Evolutionary conservation across 2,329 filamentous ascomycete species (phyloP), one percentile per base, ranked within the genome.

Genomic region (Aotearoamyces nothofagi): DNA sequence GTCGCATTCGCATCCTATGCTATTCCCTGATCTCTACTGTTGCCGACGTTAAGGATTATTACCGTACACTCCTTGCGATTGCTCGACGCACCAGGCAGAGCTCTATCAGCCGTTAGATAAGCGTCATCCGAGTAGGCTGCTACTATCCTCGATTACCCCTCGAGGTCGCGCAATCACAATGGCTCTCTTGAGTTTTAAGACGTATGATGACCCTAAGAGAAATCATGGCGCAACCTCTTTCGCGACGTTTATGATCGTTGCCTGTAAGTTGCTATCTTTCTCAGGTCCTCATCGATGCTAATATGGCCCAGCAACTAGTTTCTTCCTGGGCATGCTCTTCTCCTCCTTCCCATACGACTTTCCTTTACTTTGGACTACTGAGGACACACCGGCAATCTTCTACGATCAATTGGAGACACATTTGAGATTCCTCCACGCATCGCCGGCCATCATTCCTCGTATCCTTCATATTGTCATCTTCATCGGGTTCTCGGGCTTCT

Each of bases 311-410:
- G 79, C 79, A 39, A 84, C 80, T 40, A 93, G 82, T 56, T 98
- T 98, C 70, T 93, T 96, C 69, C 78, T 98, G 39, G 90, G 90
- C 45, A 84, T 96, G 54, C 77, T 98, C 56, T 98, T 96, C 69
- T 84, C 84, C 45, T 75, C 77, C 38, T 92, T 96, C 57, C 86
- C 90, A 36, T 98, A 96, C 64, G 90, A 92, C 63, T 90, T 83
- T 60, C 78, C 82, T 35, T 73, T 86, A 38, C 77, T 92, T 30
- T 92, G 82, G 68, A 78, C 76, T 29, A 70, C 71, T 16, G 72
- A 69, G 23, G 63, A 62, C 31, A 63, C 79, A 30, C 63, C 68
- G 35, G 61, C 65, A 22, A 51, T 65, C 24, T 92, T 87, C 67
- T 86, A 81, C 51, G 69, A 77, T 53, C 76, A 86, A 49, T 74